Conservation (phyloP, 2,329 filamentous ascomycete genomes). For the Sclerotinia minor region DNA sequence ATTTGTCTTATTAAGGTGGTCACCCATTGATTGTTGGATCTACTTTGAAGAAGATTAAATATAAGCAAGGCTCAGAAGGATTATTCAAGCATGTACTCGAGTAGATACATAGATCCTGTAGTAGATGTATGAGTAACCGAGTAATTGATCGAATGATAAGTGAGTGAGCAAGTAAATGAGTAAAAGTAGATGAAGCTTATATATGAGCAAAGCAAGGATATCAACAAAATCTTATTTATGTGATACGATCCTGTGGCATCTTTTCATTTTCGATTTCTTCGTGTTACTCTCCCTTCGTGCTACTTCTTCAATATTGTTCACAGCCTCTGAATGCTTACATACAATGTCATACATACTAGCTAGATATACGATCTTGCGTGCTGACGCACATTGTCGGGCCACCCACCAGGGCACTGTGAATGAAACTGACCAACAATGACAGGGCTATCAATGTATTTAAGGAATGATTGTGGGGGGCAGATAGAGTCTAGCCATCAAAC, state of each 20-base stretch:
- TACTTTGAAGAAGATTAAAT: background rate
- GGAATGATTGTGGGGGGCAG: constrained; percentile 11
- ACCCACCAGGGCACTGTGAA: constrained; percentile 10
- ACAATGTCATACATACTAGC: no score
- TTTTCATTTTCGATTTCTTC: background rate
- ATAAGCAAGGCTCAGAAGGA: background rate
- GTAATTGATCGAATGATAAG: background rate
- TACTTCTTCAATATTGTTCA: constrained; percentile 3
- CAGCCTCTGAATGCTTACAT: background rate
- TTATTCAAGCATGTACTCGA: background rate
- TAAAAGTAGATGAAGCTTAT: background rate
- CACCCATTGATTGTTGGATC: background rate
- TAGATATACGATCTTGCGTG: background rate
- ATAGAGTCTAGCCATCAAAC: background rate
- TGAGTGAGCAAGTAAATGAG: background rate
- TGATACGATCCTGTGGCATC: constrained; percentile 6
- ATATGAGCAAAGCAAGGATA: constrained; percentile 12
- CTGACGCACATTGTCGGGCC: no score
- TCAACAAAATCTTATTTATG: background rate
- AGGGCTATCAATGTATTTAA: constrained; percentile 5
- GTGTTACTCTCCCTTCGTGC: background rate
- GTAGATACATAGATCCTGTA: no score
- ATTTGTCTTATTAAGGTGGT: background rate
- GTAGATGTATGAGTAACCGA: background rate
- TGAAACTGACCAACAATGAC: constrained; percentile 18